Conservation (phyloP, 164 flowering plant genomes). For the Aristolochia fimbriata region DNA sequence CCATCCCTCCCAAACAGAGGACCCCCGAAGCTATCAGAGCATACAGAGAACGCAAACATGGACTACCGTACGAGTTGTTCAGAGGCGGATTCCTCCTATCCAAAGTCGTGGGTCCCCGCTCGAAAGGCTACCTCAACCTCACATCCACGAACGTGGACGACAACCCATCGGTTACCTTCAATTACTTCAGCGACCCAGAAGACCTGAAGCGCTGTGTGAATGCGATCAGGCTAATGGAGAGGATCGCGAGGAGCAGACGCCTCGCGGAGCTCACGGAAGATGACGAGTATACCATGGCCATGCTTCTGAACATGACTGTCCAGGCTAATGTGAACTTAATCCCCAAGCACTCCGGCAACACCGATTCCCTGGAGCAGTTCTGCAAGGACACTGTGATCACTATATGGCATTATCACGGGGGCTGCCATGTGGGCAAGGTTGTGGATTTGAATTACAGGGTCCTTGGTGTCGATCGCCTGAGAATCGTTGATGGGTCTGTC, state of each 20-base stretch:
- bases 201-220: slow-evolving; percentile 63
- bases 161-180: slow-evolving; percentile 77
- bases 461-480: slow-evolving; percentile 25
- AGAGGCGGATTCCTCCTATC: slow-evolving; percentile 72
- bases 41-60: slow-evolving; percentile 21
- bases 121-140: slow-evolving; percentile 52
- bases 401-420: slow-evolving; percentile 95
- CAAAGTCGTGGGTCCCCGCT: slow-evolving; percentile 55
- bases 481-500: slow-evolving; percentile 65
- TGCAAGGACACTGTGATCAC: slow-evolving; percentile 78
- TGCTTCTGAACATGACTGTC: slow-evolving; percentile 41
- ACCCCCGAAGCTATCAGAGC: slow-evolving; percentile 30
- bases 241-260: slow-evolving; percentile 33
- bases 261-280: slow-evolving; percentile 32
- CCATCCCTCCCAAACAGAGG: slow-evolving; percentile 56
- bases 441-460: slow-evolving; percentile 12
- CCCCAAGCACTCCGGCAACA: slow-evolving; percentile 27
- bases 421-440: slow-evolving; percentile 68
- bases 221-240: slow-evolving; percentile 49
- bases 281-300: slow-evolving; percentile 21
- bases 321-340: slow-evolving; percentile 40
- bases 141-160: slow-evolving; percentile 45
- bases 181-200: slow-evolving; percentile 68
- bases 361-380: slow-evolving; percentile 47
- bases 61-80: slow-evolving; percentile 56